Percentiles rank a stretch among this genome's conserved stretches.
These are phyloP conservation scores for Blastomyces emzantsi DNA, from an alignment of 2,329 filamentous ascomycete genomes.

Conservation along the genomic window DNA sequence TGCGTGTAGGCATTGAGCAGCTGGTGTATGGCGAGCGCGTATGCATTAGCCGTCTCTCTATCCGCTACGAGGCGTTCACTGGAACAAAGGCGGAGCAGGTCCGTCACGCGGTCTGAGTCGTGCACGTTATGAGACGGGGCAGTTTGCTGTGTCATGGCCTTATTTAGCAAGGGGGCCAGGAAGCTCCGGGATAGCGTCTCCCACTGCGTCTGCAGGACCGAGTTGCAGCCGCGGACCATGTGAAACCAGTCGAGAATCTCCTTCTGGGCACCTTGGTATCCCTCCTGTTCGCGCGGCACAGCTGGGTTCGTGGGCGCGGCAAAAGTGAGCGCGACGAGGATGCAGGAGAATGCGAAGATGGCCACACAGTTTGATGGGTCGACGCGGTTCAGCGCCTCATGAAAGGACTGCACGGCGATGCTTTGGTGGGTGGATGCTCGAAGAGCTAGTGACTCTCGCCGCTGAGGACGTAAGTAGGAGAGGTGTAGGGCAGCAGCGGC, in stretches of 20 bases:
- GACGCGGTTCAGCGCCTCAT: conserved; percentile 24
- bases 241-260: conserved; percentile 26
- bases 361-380: conserved; percentile 33
- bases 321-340: conserved; percentile 25
- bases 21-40: conserved; percentile 24
- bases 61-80: conserved; percentile 15
- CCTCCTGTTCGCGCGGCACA: conserved; percentile 13
- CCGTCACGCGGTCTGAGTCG: conserved; percentile 22
- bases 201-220: conserved; percentile 24
- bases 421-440: conserved; percentile 24
- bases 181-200: conserved; percentile 22
- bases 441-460: conserved; percentile 19
- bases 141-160: conserved; percentile 23
- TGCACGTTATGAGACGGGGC: conserved; percentile 20
- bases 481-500: conserved; percentile 34
- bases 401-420: conserved; percentile 21
- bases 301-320: conserved; percentile 15
- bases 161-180: conserved; percentile 23
- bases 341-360: conserved; percentile 28
- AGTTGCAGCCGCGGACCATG: conserved; percentile 24
- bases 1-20: conserved; percentile 25
- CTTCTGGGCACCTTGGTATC: conserved; percentile 19
- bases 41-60: conserved; percentile 21
- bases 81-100: conserved; percentile 22
- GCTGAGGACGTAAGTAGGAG: conserved; percentile 24